Conservation (phyloP, 768 basidiomycete genomes). For the Trametes villosa region DNA sequence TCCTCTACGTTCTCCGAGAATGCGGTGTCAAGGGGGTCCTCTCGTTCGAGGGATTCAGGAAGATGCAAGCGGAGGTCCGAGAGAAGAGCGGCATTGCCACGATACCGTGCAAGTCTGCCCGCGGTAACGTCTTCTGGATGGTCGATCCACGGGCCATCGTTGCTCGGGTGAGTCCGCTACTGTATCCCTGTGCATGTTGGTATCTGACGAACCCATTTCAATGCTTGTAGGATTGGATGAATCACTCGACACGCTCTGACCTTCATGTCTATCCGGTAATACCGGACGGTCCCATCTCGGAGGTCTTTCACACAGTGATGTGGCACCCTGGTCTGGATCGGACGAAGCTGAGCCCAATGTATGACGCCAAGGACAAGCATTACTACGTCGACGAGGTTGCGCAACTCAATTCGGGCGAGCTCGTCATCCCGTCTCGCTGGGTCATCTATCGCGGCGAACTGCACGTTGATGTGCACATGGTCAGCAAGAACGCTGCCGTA, state of each 20-base stretch:
- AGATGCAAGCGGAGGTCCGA: slow-evolving; percentile 6
- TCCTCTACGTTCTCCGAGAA: slow-evolving; percentile 16
- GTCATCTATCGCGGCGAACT: not conserved
- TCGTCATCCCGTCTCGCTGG: slow-evolving; percentile 28
- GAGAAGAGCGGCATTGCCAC: not conserved
- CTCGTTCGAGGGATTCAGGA: slow-evolving; percentile 8
- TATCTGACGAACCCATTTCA: not conserved
- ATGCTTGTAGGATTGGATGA: slow-evolving; percentile 24
- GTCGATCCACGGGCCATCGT: slow-evolving; percentile 3
- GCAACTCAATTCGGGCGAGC: not conserved
- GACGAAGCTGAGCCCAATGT: slow-evolving; percentile 21
- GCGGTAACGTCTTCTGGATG: slow-evolving; percentile 20
- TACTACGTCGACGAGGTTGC: slow-evolving; percentile 26
- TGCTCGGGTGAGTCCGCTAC: not conserved
- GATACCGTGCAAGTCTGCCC: not conserved
- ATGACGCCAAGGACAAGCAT: slow-evolving; percentile 4
- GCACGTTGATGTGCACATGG: slow-evolving; percentile 8
- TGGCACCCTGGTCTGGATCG: slow-evolving; percentile 6
- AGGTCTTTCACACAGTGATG: slow-evolving; percentile 22
- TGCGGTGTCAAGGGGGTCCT: slow-evolving; percentile 15
- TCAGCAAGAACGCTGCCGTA: not conserved
- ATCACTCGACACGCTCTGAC: slow-evolving; percentile 13
- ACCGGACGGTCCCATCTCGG: slow-evolving; percentile 14
- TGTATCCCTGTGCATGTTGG: not conserved
- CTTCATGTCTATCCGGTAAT: slow-evolving; percentile 24